Evolutionary conservation across 2,329 filamentous ascomycete species (phyloP).

Genomic region (Colletotrichum eremochloae): DNA sequence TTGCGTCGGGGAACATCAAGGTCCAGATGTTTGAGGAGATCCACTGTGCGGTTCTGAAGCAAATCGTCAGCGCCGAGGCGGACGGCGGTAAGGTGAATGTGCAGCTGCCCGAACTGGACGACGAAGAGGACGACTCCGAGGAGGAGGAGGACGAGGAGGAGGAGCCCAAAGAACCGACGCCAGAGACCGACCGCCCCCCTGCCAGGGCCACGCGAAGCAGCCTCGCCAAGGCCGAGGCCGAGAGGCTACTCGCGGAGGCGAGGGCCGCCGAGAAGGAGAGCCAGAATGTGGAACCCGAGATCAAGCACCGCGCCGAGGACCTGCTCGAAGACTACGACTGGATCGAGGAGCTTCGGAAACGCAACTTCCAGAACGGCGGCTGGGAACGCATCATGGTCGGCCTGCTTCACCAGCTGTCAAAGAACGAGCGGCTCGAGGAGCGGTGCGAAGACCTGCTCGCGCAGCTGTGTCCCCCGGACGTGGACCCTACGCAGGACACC

Average conservation of each 20-base stretch:
- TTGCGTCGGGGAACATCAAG: slow-evolving; percentile 78
- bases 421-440: slow-evolving; percentile 77
- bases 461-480: slow-evolving; percentile 82
- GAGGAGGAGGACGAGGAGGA: slow-evolving; percentile 70
- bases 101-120: slow-evolving; percentile 79
- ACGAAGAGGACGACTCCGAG: slow-evolving; percentile 77
- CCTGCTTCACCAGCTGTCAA: slow-evolving; percentile 86
- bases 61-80: slow-evolving; percentile 81
- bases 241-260: slow-evolving; percentile 73
- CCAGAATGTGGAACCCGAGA: slow-evolving; percentile 57
- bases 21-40: slow-evolving; percentile 92
- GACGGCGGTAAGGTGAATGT: slow-evolving; percentile 86
- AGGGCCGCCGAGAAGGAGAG: slow-evolving; percentile 65
- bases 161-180: slow-evolving; percentile 67
- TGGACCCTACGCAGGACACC: slow-evolving; percentile 81
- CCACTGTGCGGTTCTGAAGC: slow-evolving; percentile 91
- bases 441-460: slow-evolving; percentile 83
- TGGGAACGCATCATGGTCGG: slow-evolving; percentile 94
- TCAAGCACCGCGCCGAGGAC: slow-evolving; percentile 79
- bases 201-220: slow-evolving; percentile 87
- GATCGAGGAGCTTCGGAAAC: slow-evolving; percentile 85
- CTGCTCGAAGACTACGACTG: slow-evolving; percentile 82
- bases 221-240: slow-evolving; percentile 83
- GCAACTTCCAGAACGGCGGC: slow-evolving; percentile 88
- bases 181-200: slow-evolving; percentile 77